Evolutionary conservation across 495 filamentous ascomycete species (phyloP), one percentile per base, ranked within the genome.

Genomic region (Penicillium antarcticum): DNA sequence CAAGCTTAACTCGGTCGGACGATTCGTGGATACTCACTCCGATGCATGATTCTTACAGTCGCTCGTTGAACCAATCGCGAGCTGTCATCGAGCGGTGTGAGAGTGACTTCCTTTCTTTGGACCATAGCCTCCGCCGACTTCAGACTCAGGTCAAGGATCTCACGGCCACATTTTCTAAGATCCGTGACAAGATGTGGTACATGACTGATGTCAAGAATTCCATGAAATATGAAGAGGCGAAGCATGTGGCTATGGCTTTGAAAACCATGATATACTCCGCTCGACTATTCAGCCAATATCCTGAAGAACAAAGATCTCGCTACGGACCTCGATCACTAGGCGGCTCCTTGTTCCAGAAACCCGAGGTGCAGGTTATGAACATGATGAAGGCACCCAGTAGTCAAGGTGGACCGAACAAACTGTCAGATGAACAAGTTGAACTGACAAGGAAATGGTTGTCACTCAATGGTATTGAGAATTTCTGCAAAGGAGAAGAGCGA

Each of bases 171-270:
- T 57, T 75, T 33, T 53, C 62, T 39, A 71, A 69, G 40, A 62
- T 76, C 1, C 80, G 94, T 36, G 87, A 95, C 67, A 97, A 97
- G 76, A 96, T 96, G 89, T 98, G 94, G 94, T 98, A 96, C 66
- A 88, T 94, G 56, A 95, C 92, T 5, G 94, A 97, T 67, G 94
- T 97, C 37, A 86, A 87, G 48, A 92, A 96, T 60, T 97, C 92
- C 14, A 89, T 83, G 36, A 80, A 83, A 2, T 98, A 96, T 60
- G 92, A 95, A 51, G 88, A 95, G 65, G 91, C 91, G 18, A 85
- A 85, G 51, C 86, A 92, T 63, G 85, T 98, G 10, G 88, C 91
- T 10, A 77, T 86, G 49, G 94, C 94, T 26, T 71, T 98, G 39
- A 94, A 92, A 66, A 88, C 85, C n/a, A 98, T 98, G 94, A 74